Evolutionary conservation across 805 yeast species (phyloP), one percentile per base, ranked within the genome.

Genomic region (Pichia phayaonensis): DNA sequence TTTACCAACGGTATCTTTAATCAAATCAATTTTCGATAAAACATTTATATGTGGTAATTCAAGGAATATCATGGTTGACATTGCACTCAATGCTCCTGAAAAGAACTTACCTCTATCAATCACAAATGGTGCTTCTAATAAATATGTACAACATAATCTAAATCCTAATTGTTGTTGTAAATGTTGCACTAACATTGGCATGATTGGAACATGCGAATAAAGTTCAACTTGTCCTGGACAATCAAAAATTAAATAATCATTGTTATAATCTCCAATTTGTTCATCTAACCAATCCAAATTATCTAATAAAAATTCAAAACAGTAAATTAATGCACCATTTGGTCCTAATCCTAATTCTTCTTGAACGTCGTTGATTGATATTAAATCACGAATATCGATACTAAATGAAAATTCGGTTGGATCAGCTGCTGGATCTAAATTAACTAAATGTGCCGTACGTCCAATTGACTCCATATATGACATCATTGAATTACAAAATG

Each of bases 191-290:
- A 94, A 81, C 3, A 89, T 78, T 1, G 99, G 99, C 47, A 94
- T 73, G 8, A 90, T 92, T 0, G 98, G 98, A 34, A 92, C 80
- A 67, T 94, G 99, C 7, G 95, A 89, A 63, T 92, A 92, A 22
- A 92, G 73, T 66, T 92, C 99, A 54, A 92, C 90, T 64, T 92
- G 98, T 0, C 98, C 98, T 0, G 98, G 98, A 67, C 97, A 90
- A 65, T 92, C 98, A 65, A 92, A 90, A 27, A 92, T 89, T 57
- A 92, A 72, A 61, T 88, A 92, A 61, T 94, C 99, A 62, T 94
- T 98, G 59, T 86, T 90, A 63, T 74, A 94, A 55, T 94, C 98
- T 18, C 99, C 99, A 52, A 94, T 85, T 63, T 92, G 96, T 59
- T 92, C 97, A 59, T 92, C 99, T 31, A 94, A 70, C 99, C 99